Percentiles rank a stretch among this genome's conserved stretches.
These are phyloP conservation scores for Coemansia sp. DNA, from an alignment of 192 early-diverging fungal genomes.

Conservation along the genomic window DNA sequence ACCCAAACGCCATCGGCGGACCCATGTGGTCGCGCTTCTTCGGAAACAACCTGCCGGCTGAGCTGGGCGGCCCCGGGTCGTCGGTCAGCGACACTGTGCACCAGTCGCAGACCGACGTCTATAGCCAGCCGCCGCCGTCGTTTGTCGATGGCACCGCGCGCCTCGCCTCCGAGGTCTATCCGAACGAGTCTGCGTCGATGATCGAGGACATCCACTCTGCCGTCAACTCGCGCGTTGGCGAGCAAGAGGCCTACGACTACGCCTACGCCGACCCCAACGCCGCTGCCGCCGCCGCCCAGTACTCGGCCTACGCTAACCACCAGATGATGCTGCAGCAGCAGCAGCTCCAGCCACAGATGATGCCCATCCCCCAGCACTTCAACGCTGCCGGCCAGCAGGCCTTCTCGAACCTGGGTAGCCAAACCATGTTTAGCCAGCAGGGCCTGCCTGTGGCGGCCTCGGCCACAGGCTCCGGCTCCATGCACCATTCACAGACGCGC, in stretches of 20 bases:
- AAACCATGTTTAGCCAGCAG: conserved; percentile 45
- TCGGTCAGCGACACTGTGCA: conserved; percentile 63
- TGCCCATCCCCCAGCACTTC: conserved; percentile 47
- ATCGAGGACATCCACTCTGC: conserved; percentile 57
- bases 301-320: conserved; percentile 36
- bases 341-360: conserved; percentile 40
- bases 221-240: conserved; percentile 58
- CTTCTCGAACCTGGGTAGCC: conserved; percentile 53
- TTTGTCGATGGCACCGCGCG: conserved; percentile 47
- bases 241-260: conserved; percentile 44
- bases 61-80: conserved; percentile 67
- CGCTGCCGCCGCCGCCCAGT: conserved; percentile 25
- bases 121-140: conserved; percentile 41
- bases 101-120: conserved; percentile 23
- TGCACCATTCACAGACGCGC: conserved; percentile 50
- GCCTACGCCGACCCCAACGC: conserved; percentile 23
- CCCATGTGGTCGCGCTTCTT: conserved; percentile 83
- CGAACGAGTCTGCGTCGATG: conserved; percentile 57
- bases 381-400: conserved; percentile 27
- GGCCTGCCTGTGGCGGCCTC: conserved; percentile 29
- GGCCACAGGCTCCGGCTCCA: conserved; percentile 32
- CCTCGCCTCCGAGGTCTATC: conserved; percentile 51
- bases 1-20: conserved; percentile 27
- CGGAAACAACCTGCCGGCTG: conserved; percentile 61
- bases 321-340: conserved; percentile 44